Evolutionary conservation across 2,329 filamentous ascomycete genomes (phyloP).

Genomic region (Trichoderma citrinoviride): DNA sequence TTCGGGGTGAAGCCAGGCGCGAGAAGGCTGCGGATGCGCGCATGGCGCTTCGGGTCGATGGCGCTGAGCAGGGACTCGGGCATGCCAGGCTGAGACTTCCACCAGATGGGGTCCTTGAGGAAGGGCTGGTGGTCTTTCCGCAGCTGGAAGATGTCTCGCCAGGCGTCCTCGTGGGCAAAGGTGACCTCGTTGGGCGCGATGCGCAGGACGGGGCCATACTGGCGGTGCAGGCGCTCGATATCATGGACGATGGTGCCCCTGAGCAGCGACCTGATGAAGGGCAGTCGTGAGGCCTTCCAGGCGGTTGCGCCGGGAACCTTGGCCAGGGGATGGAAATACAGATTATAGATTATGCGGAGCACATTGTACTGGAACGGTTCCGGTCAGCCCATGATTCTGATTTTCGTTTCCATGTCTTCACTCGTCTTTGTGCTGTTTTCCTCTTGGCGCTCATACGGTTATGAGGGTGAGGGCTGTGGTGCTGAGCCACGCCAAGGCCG

Average conservation of each 20-base stretch:
- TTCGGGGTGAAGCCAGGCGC: constrained; percentile 7
- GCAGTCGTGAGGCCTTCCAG: constrained; percentile 2
- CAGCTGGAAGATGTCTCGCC: neutral
- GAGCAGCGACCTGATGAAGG: constrained; percentile 3
- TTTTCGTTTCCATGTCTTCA: neutral
- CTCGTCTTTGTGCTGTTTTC: no score
- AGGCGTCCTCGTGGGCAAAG: constrained; percentile 10
- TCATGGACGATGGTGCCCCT: constrained; percentile 8
- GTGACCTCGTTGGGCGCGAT: constrained; percentile 20
- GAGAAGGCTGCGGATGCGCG: constrained; percentile 22
- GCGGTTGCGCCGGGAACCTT: constrained; percentile 11
- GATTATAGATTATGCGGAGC: constrained; percentile 2
- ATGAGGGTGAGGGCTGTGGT: neutral
- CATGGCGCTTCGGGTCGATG: constrained; percentile 29
- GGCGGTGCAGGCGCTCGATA: neutral
- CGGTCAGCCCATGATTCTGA: neutral
- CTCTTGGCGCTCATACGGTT: neutral
- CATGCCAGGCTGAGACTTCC: constrained; percentile 27
- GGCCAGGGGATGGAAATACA: constrained; percentile 16
- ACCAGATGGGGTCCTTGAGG: constrained; percentile 32
- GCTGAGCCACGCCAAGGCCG: neutral
- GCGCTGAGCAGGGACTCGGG: constrained; percentile 29
- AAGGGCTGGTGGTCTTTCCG: constrained; percentile 23
- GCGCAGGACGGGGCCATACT: constrained; percentile 17
- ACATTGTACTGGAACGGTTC: neutral